Evolutionary conservation across 768 basidiomycete species (phyloP).

Genomic region (Hysterangium stoloniferum): DNA sequence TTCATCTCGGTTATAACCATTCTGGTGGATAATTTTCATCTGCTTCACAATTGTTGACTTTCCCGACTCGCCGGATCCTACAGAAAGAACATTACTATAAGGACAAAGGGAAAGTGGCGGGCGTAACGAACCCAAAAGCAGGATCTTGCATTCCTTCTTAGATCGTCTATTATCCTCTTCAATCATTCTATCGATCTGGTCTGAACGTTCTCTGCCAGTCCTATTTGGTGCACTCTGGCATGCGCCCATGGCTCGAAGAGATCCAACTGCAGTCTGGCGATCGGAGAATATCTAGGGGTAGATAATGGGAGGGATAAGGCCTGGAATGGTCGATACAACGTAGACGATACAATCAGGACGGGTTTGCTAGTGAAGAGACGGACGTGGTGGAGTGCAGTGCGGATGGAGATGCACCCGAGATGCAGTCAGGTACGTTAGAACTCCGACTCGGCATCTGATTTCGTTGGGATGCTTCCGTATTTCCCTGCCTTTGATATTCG

Average conservation of each 20-base stretch:
- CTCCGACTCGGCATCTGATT: too few species aligned
- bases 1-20: slow-evolving; percentile 76
- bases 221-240: slow-evolving; percentile 11
- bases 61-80: slow-evolving; percentile 92
- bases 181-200: slow-evolving; percentile 73
- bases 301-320: too few species aligned
- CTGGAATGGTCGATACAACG: too few species aligned
- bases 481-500: too few species aligned
- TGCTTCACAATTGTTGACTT: slow-evolving; percentile 97
- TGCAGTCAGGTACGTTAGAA: too few species aligned
- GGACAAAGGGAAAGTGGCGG: slow-evolving; percentile 5
- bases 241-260: slow-evolving; percentile 35
- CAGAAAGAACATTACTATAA: background rate
- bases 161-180: slow-evolving; percentile 81
- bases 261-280: slow-evolving; percentile 46
- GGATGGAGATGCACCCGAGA: too few species aligned
- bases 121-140: slow-evolving; percentile 67
- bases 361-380: too few species aligned
- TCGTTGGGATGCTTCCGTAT: too few species aligned
- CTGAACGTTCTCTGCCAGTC: slow-evolving; percentile 49
- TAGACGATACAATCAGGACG: too few species aligned
- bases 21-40: slow-evolving; percentile 97
- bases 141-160: slow-evolving; percentile 86
- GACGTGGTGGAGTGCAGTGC: too few species aligned
- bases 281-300: too few species aligned